Base-by-base conservation (phyloP, 202 grass and related monocot species). In the Eragrostis tef region DNA sequence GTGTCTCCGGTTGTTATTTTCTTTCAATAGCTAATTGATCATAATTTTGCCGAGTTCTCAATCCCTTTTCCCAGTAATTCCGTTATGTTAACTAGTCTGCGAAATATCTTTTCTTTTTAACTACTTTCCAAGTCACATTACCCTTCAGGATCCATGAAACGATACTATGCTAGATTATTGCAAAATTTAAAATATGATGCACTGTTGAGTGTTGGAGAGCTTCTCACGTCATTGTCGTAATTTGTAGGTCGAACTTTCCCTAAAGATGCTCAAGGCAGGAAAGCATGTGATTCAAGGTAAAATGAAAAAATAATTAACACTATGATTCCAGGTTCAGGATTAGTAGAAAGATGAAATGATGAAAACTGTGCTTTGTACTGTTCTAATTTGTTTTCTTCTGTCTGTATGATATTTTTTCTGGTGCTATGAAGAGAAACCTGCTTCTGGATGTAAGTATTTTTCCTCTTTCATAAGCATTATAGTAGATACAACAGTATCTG, bases 261-360 rank as follows among this genome's bases (percentile, higher is more conserved):
- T 91, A 77, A 95, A 87, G 73, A 85, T 98, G 88, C 87, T 98
- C 7, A 92, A 86, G 89, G 90, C 90, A 43, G 90, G 90, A 87
- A 98, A 98, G 49, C 95, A 98, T 83, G 92, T 95, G 62, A 93
- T 98, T 73, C 95, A 98, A 98, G 95, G 95, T 98, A 93, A 63
- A 50, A 3, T n/a, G 45, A 26, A 21, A 81, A 74, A 77, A 2
- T 47, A 63, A 66, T 13, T 21, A 65, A 27, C 27, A 16, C 7
- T 26, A 31, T 80, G 46, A 58, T 71, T 70, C 75, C 65, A 7
- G 20, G 2, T 81, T 17, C 39, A 71, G 17, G 49, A 65, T 0
- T 52, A 44, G 12, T 61, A 78, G n/a, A n/a, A n/a, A n/a, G n/a
- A n/a, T n/a, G n/a, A 15, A 81, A 83, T 65, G 61, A 72, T 11